A percentile compares a stretch with the other conserved stretches of the same genome.
Evolutionary conservation across 129 eudicot species (phyloP).

Genomic region (Rutidosis leptorrhynchoides): DNA sequence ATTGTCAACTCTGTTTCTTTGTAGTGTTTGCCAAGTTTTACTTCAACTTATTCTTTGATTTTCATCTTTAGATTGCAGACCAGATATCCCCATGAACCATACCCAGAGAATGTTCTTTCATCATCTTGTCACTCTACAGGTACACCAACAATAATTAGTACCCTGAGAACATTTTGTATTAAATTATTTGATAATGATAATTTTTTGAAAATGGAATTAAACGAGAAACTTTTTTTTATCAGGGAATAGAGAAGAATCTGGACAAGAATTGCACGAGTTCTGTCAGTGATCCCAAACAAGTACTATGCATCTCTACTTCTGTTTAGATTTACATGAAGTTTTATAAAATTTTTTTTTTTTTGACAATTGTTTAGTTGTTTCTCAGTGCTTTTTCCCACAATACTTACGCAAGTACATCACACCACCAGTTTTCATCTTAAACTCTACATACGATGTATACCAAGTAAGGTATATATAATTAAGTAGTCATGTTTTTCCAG

Average conservation of each 20-base stretch:
- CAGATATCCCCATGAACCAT: slow-evolving; percentile 62
- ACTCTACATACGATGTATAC: slow-evolving; percentile 85
- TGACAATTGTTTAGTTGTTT: slow-evolving; percentile 20
- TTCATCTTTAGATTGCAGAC: slow-evolving; percentile 44
- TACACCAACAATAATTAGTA: background rate
- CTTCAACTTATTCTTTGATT: background rate
- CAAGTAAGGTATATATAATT: slow-evolving; percentile 62
- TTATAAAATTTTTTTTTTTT: background rate
- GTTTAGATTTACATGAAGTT: background rate
- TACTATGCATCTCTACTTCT: slow-evolving; percentile 27
- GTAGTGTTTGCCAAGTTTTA: background rate
- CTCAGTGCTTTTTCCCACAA: slow-evolving; percentile 95
- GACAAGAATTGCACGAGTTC: slow-evolving; percentile 64
- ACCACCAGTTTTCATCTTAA: slow-evolving; percentile 81
- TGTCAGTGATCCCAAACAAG: slow-evolving; percentile 54
- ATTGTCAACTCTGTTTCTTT: background rate
- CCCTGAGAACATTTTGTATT: background rate
- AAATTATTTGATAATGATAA: background rate
- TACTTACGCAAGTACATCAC: slow-evolving; percentile 58
- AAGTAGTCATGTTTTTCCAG: background rate
- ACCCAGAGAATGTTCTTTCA: slow-evolving; percentile 59
- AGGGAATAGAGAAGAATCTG: slow-evolving; percentile 64
- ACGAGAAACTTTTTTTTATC: background rate
- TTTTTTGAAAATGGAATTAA: slow-evolving; percentile 46
- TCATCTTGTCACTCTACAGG: slow-evolving; percentile 66